Evolutionary conservation across 2,329 filamentous ascomycete genomes (phyloP), one percentile per base, ranked within the genome.

Genomic region (Cladosporium sp.): DNA sequence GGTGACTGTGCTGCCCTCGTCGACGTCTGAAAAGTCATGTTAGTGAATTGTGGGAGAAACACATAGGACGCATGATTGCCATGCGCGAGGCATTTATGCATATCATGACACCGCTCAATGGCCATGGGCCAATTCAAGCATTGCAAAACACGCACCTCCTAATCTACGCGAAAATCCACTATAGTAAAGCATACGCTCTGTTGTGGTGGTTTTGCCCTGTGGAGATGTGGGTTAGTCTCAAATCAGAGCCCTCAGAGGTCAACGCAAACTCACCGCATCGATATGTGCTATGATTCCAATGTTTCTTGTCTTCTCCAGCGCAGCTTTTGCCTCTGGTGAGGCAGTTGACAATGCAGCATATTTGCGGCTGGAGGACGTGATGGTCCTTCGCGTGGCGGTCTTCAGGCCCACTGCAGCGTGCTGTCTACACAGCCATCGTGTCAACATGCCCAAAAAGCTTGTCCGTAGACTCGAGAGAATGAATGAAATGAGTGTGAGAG

Each of bases 251-350:
- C 29, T 32, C 44, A 30, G 22, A 27, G 9, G 22, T 22, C 27
- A 22, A 8, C 24, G 19, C 37, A 37, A 36, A 70, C 76, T 59
- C 67, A 82, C 79, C 51, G 93, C 93, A 83, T 97, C 93, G 58
- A 99, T 96, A 69, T 99, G 93, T 53, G 93, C 93, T 68, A 99
- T 96, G 60, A 99, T 97, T 55, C 93, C 93, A 66, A 99, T 96
- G 66, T 99, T 99, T 60, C 92, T 80, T 45, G 91, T 93, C 61
- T 81, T 50, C 8, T 56, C 36, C 9, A 51, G 41, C 7, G 48
- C 48, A 19, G 32, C 36, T 29, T 52, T 50, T 9, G 51, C 47
- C 32, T 19, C 45, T 41, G 19, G 40, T 19, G 27, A 50, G 45
- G 29, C 18, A 22, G 37, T 29, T 41, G 47, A 24, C 17, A 38